These are phyloP conservation scores for Rhododendron henanense DNA, from an alignment of 148 eudicot species.

Conservation along the genomic window DNA sequence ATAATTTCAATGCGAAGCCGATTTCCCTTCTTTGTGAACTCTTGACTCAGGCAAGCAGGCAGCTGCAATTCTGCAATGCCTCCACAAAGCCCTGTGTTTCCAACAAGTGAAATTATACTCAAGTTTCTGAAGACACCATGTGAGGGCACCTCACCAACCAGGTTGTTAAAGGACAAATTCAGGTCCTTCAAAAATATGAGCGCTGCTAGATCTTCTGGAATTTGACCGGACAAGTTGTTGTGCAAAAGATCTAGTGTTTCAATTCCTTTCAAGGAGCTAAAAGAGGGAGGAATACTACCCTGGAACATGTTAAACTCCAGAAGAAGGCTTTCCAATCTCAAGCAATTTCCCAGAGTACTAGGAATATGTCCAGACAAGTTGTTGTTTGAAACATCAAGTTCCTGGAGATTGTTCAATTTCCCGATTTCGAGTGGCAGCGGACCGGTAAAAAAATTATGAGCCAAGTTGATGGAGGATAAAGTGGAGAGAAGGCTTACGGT, in stretches of 20 bases:
- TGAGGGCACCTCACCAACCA: background rate
- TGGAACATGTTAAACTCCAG: background rate
- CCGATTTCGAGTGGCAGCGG: background rate
- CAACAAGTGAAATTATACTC: background rate
- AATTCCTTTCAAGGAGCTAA: background rate
- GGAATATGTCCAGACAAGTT: background rate
- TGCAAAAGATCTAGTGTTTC: background rate
- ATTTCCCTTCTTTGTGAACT: background rate
- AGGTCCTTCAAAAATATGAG: background rate
- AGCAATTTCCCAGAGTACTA: background rate
- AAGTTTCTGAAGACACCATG: background rate
- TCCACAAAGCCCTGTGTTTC: conserved; percentile 10
- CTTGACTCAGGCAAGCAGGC: background rate
- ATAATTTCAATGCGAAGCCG: too few relatives aligned
- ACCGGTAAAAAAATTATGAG: background rate
- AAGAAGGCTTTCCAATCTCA: background rate
- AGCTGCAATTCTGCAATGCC: background rate
- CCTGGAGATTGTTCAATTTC: background rate
- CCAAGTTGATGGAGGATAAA: background rate
- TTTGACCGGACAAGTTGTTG: background rate
- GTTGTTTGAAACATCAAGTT: background rate
- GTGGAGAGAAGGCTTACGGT: background rate
- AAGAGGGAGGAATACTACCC: background rate
- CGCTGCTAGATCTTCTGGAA: background rate
- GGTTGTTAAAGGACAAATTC: background rate